A percentile compares a stretch with the other conserved stretches of the same genome.
phyloP scores from a whole-genome alignment of 2,329 filamentous ascomycete genomes.

The Chalara sp. region DNA sequence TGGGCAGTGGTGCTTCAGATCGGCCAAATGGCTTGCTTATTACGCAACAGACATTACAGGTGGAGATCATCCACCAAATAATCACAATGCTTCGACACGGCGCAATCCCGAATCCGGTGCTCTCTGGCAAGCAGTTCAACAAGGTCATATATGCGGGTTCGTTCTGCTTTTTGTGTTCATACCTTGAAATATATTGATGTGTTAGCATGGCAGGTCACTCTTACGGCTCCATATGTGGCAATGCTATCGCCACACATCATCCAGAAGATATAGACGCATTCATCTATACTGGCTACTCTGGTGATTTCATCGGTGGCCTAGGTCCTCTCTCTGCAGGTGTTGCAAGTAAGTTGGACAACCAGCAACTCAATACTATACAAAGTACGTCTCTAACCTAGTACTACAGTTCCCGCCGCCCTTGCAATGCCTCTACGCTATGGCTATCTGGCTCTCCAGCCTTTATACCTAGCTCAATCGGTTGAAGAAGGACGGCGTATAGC shows the following conservation, averaged over 20 bases:
- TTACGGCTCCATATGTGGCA: neutral
- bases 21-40: neutral
- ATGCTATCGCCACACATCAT: neutral
- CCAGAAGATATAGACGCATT: neutral
- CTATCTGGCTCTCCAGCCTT: neutral
- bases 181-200: too few species aligned
- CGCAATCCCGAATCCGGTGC: neutral
- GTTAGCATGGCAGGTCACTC: neutral
- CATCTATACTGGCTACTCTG: neutral
- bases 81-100: neutral
- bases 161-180: too few species aligned
- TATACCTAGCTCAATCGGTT: neutral
- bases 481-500: too few species aligned
- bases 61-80: neutral
- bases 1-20: neutral
- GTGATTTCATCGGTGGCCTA: neutral
- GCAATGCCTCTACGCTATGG: neutral
- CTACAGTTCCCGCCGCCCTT: too few species aligned
- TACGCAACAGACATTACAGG: neutral
- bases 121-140: neutral
- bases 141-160: neutral
- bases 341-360: neutral
- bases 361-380: neutral
- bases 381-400: neutral
- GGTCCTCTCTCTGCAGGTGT: neutral